phyloP scores from a whole-genome alignment of 345 rosid species.

The Citropsis articulata region DNA sequence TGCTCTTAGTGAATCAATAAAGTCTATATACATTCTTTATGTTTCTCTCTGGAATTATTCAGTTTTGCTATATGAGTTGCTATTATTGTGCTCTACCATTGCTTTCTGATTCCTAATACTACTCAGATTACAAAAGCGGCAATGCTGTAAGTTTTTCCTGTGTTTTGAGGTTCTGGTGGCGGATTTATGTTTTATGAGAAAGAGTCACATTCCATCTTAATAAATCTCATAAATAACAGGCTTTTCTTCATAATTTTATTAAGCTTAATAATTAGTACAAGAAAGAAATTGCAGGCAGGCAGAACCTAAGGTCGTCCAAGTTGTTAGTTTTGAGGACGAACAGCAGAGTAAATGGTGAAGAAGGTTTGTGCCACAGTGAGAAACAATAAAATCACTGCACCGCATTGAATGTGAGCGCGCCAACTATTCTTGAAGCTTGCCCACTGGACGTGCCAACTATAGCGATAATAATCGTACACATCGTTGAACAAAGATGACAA shows the following conservation, averaged over 20 bases:
- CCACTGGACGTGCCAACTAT: conserved; percentile 54
- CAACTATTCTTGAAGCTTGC: conserved; percentile 55
- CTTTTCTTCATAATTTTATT: too few relatives aligned
- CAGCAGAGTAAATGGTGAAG: conserved; percentile 27
- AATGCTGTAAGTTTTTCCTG: background rate
- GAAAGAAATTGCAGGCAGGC: too few relatives aligned
- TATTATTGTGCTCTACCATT: too few relatives aligned
- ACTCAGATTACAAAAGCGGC: background rate
- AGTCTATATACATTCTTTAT: background rate
- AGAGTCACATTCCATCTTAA: too few relatives aligned
- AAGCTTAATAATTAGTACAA: too few relatives aligned
- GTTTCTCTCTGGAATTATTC: background rate
- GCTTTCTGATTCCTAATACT: too few relatives aligned
- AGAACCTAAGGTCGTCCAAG: background rate
- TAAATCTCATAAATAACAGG: too few relatives aligned
- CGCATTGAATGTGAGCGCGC: conserved; percentile 18
- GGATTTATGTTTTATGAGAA: too few relatives aligned
- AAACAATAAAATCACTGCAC: conserved; percentile 52
- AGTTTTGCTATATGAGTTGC: background rate
- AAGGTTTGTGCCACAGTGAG: conserved; percentile 58
- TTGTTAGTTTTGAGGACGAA: background rate
- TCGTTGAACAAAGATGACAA: conserved; percentile 44
- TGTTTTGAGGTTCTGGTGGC: too few relatives aligned
- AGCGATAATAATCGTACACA: conserved; percentile 52
- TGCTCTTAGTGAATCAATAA: background rate